Evolutionary conservation across 768 basidiomycete genomes (phyloP), one percentile per base, ranked within the genome.

Genomic region (Punctularia strigosozonata): DNA sequence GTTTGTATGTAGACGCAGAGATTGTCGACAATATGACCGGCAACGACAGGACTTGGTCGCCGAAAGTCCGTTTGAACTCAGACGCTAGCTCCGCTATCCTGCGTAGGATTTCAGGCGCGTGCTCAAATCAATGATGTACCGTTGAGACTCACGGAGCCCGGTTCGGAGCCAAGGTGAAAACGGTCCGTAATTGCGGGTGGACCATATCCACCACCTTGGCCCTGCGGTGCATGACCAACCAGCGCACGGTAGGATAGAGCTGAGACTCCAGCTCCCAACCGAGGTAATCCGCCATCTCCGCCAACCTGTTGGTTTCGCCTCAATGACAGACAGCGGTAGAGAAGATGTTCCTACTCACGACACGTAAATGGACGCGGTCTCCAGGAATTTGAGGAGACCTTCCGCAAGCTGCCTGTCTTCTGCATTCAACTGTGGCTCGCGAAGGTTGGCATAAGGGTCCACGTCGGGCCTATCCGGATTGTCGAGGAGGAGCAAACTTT

Each of bases 191-290:
- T 32, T 79, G 73, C 3, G 59, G 62, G 50, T 90, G 85, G 23
- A 98, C 75, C 14, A 78, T 72, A 45, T 97, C 91, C 31, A 95
- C 80, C 20, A 98, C 65, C 48, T 88, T 88, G 4, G 89, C 94
- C 50, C 87, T 73, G 38, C 87, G 72, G 58, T 91, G 90, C 43
- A 87, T 79, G 22, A 97, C 84, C 22, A 99, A 68, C 74, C 90
- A 90, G 14, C 88, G 75, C 6, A 94, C 92, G n/a, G 85, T 76
- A 1, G 90, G 86, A 51, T 84, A 86, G 1, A 94, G 70, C 49
- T 94, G 87, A 0, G 73, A 64, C 47, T 88, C 77, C 5, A 88
- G 61, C 46, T 90, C 80, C 76, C 87, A 87, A 41, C 89, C 86
- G 28, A 92, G 61, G 25, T 86, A 54, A 51, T 69, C 78, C 3